Evolutionary conservation across 805 yeast genomes (phyloP).

Genomic region (Pichia gijzeniarum): DNA sequence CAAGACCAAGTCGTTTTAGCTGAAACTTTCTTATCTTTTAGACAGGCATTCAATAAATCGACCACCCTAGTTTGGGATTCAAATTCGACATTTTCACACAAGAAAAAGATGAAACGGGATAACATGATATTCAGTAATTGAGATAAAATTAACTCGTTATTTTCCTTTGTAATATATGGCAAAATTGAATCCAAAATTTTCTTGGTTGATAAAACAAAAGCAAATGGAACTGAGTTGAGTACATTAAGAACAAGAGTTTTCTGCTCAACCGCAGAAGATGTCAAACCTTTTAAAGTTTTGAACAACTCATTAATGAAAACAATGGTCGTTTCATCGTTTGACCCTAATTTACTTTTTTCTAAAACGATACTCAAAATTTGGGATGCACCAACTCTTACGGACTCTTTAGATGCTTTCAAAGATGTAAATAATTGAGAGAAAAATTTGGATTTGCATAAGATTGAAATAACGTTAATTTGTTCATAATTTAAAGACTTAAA

Average conservation of each 20-base stretch:
- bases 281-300: slow-evolving; percentile 48
- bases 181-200: slow-evolving; percentile 39
- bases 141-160: slow-evolving; percentile 58
- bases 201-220: slow-evolving; percentile 4
- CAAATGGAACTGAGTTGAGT: slow-evolving; percentile 31
- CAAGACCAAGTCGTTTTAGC: slow-evolving; percentile 64
- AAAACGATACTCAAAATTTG: slow-evolving; percentile 28
- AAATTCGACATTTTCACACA: slow-evolving; percentile 18
- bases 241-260: slow-evolving; percentile 47
- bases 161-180: slow-evolving; percentile 62
- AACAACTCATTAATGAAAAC: slow-evolving; percentile 47
- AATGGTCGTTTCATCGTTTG: slow-evolving; percentile 24
- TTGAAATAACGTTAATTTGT: slow-evolving; percentile 37
- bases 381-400: slow-evolving; percentile 47
- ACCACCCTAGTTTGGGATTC: slow-evolving; percentile 22
- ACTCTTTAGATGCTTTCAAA: slow-evolving; percentile 64
- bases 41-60: slow-evolving; percentile 45
- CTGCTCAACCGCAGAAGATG: slow-evolving; percentile 58
- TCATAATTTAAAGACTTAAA: slow-evolving; percentile 29
- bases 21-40: slow-evolving; percentile 56
- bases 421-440: slow-evolving; percentile 45
- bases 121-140: slow-evolving; percentile 46
- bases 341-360: slow-evolving; percentile 12
- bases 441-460: slow-evolving; percentile 37
- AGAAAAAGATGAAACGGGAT: slow-evolving; percentile 33